phyloP scores from a whole-genome alignment of 768 basidiomycete species.

The Suillus americanus region DNA sequence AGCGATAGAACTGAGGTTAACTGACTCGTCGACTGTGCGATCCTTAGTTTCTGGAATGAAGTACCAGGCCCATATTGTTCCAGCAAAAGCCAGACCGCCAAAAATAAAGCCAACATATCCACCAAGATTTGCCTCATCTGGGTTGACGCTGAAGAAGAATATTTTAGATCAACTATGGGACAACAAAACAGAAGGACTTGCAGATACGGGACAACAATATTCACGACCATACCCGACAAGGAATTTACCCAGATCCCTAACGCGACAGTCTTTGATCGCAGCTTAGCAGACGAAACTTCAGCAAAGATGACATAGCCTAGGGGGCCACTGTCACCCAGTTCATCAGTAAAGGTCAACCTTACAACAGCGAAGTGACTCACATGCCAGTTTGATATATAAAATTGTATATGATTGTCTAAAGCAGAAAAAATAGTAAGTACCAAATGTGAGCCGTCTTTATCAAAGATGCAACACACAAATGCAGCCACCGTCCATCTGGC shows the following conservation, averaged over 20 bases:
- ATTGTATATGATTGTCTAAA: constrained; percentile 30
- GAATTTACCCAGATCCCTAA: constrained; percentile 26
- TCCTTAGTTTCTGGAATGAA: constrained; percentile 28
- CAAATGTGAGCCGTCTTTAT: not conserved
- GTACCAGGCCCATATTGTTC: constrained; percentile 25
- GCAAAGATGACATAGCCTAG: constrained; percentile 28
- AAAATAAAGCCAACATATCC: constrained; percentile 30
- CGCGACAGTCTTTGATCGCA: constrained; percentile 31
- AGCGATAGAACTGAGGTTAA: not conserved
- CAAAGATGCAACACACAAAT: constrained; percentile 16
- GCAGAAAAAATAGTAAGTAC: not conserved
- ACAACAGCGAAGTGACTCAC: constrained; percentile 13
- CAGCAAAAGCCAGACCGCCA: constrained; percentile 22
- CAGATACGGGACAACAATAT: constrained; percentile 29
- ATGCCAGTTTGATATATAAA: constrained; percentile 28
- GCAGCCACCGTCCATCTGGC: constrained; percentile 24
- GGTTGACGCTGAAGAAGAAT: constrained; percentile 21
- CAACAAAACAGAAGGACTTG: constrained; percentile 7
- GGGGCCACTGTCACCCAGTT: constrained; percentile 19
- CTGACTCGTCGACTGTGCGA: constrained; percentile 31
- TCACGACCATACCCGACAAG: constrained; percentile 25
- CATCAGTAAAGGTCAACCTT: not conserved
- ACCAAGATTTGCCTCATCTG: constrained; percentile 25
- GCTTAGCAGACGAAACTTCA: constrained; percentile 29
- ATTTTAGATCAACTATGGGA: not conserved